phyloP scores from a whole-genome alignment of 331 rosid genomes.

The Quercus lobata region DNA sequence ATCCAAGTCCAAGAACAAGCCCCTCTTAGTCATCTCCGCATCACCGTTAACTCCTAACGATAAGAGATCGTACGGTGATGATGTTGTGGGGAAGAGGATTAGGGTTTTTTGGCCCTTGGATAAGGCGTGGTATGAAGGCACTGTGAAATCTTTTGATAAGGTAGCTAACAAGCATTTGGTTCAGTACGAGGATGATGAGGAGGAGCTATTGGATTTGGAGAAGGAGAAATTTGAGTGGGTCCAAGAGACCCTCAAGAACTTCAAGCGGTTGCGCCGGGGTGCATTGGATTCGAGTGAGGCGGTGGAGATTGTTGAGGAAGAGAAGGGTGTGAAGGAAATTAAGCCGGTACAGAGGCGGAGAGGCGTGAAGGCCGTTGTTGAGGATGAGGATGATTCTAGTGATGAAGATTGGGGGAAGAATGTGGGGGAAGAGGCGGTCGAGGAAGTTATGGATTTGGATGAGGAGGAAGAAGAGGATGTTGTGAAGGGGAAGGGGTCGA shows the following conservation, averaged over 20 bases:
- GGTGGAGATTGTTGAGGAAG: background rate
- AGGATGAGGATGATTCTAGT: conserved; percentile 48
- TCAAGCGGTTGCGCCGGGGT: conserved; percentile 49
- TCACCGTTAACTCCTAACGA: conserved; percentile 28
- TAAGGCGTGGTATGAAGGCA: conserved; percentile 75
- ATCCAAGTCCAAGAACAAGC: conserved; percentile 39
- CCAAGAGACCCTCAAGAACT: conserved; percentile 23
- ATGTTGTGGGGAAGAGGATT: conserved; percentile 61
- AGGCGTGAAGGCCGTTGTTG: conserved; percentile 25
- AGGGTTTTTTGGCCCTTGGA: conserved; percentile 86
- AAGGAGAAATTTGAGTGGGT: conserved; percentile 73
- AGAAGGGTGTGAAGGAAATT: background rate
- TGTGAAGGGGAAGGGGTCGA: conserved; percentile 8
- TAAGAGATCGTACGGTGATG: conserved; percentile 26
- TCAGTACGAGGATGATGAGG: conserved; percentile 70
- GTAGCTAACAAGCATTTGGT: conserved; percentile 50
- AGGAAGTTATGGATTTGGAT: conserved; percentile 48
- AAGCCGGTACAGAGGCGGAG: background rate
- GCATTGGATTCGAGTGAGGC: conserved; percentile 6
- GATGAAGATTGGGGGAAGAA: conserved; percentile 88
- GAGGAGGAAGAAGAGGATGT: conserved; percentile 33
- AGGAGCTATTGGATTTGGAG: conserved; percentile 52
- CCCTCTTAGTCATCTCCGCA: conserved; percentile 46
- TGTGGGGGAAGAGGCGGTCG: conserved; percentile 35
- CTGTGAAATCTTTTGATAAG: conserved; percentile 49